Evolutionary conservation across 768 basidiomycete genomes (phyloP).

Genomic region (Collybiopsis confluens): DNA sequence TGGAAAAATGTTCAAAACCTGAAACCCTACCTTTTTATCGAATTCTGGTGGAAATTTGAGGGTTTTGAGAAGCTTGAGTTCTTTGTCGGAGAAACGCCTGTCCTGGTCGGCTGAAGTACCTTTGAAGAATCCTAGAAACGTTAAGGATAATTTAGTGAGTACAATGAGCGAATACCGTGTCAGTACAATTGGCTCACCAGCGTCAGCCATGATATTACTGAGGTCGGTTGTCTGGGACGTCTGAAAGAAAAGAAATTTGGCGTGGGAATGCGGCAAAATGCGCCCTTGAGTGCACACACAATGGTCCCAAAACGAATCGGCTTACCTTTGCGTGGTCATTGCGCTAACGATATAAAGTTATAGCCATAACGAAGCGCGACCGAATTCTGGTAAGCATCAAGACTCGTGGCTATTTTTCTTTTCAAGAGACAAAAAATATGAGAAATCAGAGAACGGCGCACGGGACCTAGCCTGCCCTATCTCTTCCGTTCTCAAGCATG

Average conservation of each 20-base stretch:
- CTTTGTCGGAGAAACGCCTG: conserved; percentile 92
- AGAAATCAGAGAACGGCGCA: too few relatives aligned
- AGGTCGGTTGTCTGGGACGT: neutral
- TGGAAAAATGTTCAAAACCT: neutral
- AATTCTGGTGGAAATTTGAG: conserved; percentile 92
- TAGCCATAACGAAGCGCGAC: too few relatives aligned
- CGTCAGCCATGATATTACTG: conserved; percentile 47
- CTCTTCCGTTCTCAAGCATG: neutral
- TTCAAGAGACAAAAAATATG: too few relatives aligned
- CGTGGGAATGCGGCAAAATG: neutral
- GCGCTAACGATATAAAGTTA: too few relatives aligned
- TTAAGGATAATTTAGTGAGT: conserved; percentile 21
- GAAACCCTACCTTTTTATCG: conserved; percentile 68
- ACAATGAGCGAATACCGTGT: conserved; percentile 19
- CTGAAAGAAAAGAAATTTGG: neutral
- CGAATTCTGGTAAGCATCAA: too few relatives aligned
- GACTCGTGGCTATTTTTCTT: too few relatives aligned
- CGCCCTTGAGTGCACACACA: too few relatives aligned
- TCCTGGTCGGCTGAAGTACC: conserved; percentile 90
- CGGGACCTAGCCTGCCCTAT: too few relatives aligned
- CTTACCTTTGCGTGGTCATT: too few relatives aligned
- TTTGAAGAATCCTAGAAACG: conserved; percentile 72
- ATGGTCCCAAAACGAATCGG: too few relatives aligned
- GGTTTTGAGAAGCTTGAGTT: conserved; percentile 78
- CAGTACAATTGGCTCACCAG: conserved; percentile 34